These are phyloP conservation scores for Metschnikowia cubensis DNA, from an alignment of 805 yeast species.

Conservation along the genomic window DNA sequence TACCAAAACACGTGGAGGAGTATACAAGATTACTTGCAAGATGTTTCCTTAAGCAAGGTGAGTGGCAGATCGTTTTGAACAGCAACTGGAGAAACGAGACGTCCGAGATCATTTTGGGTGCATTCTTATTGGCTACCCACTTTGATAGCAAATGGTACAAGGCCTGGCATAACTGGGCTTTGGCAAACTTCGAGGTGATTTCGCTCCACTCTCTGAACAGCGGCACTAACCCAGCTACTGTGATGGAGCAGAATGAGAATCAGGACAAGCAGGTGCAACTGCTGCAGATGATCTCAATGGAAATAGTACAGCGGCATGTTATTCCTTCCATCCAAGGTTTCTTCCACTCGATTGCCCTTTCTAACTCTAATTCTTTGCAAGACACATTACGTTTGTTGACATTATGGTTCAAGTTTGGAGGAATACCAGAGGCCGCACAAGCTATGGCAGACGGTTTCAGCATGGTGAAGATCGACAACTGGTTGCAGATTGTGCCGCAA, in stretches of 20 bases:
- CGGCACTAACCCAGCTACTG: slow-evolving; percentile 14
- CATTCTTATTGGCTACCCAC: slow-evolving; percentile 90
- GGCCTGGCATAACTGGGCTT: slow-evolving; percentile 99
- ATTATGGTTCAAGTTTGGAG: slow-evolving; percentile 95
- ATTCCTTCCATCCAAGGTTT: slow-evolving; percentile 95
- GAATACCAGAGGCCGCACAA: slow-evolving; percentile 82
- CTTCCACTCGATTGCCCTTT: slow-evolving; percentile 88
- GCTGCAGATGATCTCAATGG: slow-evolving; percentile 33
- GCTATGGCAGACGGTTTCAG: slow-evolving; percentile 89
- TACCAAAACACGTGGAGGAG: slow-evolving; percentile 71
- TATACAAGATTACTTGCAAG: slow-evolving; percentile 85
- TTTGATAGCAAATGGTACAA: slow-evolving; percentile 93
- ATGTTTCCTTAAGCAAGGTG: slow-evolving; percentile 96
- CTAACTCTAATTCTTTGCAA: slow-evolving; percentile 82
- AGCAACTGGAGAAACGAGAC: slow-evolving; percentile 73
- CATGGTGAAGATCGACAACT: slow-evolving; percentile 84
- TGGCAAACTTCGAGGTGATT: slow-evolving; percentile 94
- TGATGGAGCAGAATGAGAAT: slow-evolving; percentile 27
- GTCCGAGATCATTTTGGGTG: slow-evolving; percentile 83
- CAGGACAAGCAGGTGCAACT: slow-evolving; percentile 13
- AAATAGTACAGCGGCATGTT: slow-evolving; percentile 77
- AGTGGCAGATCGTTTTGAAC: slow-evolving; percentile 88
- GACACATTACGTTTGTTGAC: slow-evolving; percentile 88
- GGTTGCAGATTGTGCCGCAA: slow-evolving; percentile 96
- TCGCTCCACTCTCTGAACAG: slow-evolving; percentile 47